Evolutionary conservation across 208 protist genomes (phyloP).

Genomic region (Perkinsela sp.): DNA sequence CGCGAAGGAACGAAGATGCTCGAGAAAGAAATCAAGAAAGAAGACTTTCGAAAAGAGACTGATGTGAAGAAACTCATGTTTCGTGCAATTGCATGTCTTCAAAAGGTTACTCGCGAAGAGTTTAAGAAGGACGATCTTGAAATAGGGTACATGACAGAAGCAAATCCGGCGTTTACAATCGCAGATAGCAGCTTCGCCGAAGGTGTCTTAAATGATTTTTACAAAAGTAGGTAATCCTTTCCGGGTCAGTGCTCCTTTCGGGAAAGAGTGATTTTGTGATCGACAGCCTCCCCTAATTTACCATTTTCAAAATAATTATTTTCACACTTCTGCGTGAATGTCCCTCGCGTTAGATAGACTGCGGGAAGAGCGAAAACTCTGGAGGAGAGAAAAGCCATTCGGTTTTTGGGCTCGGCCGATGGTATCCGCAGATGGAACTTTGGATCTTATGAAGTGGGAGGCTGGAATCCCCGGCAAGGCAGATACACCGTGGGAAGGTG

Average conservation of each 20-base stretch:
- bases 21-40: constrained; percentile 77
- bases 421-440: constrained; percentile 12
- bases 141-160: constrained; percentile 6
- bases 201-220: neutral
- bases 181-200: neutral
- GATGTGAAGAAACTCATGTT: constrained; percentile 8
- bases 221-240: too few species aligned
- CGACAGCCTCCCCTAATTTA: too few species aligned
- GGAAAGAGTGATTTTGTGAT: too few species aligned
- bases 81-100: constrained; percentile 19
- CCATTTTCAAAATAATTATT: too few species aligned
- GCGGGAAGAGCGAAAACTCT: constrained; percentile 49
- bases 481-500: constrained; percentile 81
- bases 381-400: constrained; percentile 45
- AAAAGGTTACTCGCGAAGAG: constrained; percentile 21
- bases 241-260: too few species aligned
- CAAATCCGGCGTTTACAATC: neutral
- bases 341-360: constrained; percentile 43
- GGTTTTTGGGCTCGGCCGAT: constrained; percentile 35
- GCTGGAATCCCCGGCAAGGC: constrained; percentile 84
- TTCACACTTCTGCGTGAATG: constrained; percentile 1
- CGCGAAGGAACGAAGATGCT: constrained; percentile 77
- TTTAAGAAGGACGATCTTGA: constrained; percentile 31
- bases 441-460: constrained; percentile 83
- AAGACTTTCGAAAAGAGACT: constrained; percentile 23